phyloP scores from a whole-genome alignment of 2,329 filamentous ascomycete genomes.

The Gnomoniopsis smithogilvyi region DNA sequence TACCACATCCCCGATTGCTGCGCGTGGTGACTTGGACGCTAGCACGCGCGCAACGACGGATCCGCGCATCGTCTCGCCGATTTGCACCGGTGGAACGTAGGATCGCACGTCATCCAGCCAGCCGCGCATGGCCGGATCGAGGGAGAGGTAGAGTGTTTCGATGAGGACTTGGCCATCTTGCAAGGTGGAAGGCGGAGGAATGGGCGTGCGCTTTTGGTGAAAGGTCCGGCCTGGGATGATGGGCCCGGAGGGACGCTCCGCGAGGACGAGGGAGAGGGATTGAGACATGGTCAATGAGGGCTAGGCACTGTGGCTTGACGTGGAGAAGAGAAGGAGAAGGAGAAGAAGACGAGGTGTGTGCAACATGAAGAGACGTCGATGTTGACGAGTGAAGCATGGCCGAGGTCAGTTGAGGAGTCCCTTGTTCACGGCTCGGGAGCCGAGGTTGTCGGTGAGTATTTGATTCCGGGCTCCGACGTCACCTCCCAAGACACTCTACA shows the following conservation, averaged over 20 bases:
- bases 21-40: slow-evolving; percentile 42
- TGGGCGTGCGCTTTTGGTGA: slow-evolving; percentile 45
- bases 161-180: slow-evolving; percentile 53
- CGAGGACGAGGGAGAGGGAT: slow-evolving; percentile 43
- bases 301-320: background rate
- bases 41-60: slow-evolving; percentile 49
- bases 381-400: background rate
- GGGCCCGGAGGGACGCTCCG: slow-evolving; percentile 56
- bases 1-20: slow-evolving; percentile 49
- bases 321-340: background rate
- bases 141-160: slow-evolving; percentile 50
- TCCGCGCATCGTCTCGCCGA: slow-evolving; percentile 60
- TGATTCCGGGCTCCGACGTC: slow-evolving; percentile 2
- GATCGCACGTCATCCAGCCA: slow-evolving; percentile 48
- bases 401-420: background rate
- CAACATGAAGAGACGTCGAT: background rate
- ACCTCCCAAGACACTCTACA: background rate
- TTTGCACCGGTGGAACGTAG: slow-evolving; percentile 59
- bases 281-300: background rate
- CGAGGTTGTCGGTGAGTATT: slow-evolving; percentile 2
- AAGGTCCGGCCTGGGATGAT: slow-evolving; percentile 68
- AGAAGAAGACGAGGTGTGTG: background rate
- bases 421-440: background rate
- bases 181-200: slow-evolving; percentile 42
- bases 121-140: slow-evolving; percentile 64